Evolutionary conservation across 2,329 filamentous ascomycete genomes (phyloP).

Genomic region (Lithohypha guttulata): DNA sequence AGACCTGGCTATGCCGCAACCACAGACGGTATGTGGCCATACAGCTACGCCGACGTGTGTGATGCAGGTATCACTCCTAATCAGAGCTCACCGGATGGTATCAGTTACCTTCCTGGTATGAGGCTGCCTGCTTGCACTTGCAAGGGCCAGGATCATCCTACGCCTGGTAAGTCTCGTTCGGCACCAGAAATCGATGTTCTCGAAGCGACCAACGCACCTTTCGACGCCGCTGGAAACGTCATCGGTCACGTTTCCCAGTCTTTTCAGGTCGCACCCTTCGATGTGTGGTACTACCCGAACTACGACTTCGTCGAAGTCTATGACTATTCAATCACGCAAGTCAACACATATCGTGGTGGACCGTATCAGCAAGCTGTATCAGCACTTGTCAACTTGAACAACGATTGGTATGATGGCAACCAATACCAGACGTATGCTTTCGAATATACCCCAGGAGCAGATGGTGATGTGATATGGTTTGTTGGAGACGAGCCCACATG

Average conservation of each 20-base stretch:
- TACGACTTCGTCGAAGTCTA: conserved; percentile 57
- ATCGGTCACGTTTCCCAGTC: conserved; percentile 56
- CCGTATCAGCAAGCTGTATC: conserved; percentile 55
- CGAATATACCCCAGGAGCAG: conserved; percentile 50
- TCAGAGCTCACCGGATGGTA: conserved; percentile 56
- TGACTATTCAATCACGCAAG: conserved; percentile 44
- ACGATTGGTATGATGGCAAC: conserved; percentile 56
- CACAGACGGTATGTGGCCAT: conserved; percentile 64
- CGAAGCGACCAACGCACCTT: conserved; percentile 51
- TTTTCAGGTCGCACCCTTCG: conserved; percentile 58
- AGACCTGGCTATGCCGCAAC: conserved; percentile 58
- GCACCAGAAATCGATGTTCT: conserved; percentile 63
- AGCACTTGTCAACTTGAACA: conserved; percentile 50
- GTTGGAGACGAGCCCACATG: conserved; percentile 51
- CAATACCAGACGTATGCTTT: conserved; percentile 53
- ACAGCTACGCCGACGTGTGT: conserved; percentile 58
- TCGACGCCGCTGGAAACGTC: conserved; percentile 41
- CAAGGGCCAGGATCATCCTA: conserved; percentile 52
- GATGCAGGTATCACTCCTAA: conserved; percentile 63
- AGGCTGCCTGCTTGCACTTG: conserved; percentile 59
- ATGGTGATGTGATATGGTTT: conserved; percentile 57
- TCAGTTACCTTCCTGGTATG: conserved; percentile 60
- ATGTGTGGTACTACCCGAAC: conserved; percentile 58
- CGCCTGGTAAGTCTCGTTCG: conserved; percentile 52
- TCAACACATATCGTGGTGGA: conserved; percentile 53